Conservation (phyloP, 768 basidiomycete species). For the Tephrocybe sp. region DNA sequence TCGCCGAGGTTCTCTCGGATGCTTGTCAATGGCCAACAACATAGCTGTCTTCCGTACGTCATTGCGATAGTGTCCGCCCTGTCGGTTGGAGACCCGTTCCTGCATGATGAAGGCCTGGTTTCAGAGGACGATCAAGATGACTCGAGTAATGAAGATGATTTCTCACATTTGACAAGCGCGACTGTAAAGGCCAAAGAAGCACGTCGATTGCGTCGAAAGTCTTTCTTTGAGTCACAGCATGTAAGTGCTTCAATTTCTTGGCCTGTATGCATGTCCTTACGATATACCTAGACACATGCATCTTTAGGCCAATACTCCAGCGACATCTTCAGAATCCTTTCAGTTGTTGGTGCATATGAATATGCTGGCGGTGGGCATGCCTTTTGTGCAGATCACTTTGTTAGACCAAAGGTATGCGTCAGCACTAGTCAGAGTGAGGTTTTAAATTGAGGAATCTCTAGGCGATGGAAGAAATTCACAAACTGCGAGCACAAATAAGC, state of each 20-base stretch:
- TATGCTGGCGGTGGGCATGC: conserved; percentile 76
- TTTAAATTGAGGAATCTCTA: conserved; percentile 25
- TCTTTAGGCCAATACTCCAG: conserved; percentile 78
- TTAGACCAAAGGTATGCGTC: conserved; percentile 72
- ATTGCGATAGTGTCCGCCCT: conserved; percentile 88
- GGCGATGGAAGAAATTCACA: conserved; percentile 99
- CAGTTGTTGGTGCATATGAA: conserved; percentile 96
- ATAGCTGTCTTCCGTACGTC: conserved; percentile 79
- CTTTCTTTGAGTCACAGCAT: conserved; percentile 80
- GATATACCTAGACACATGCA: conserved; percentile 57
- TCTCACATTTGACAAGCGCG: conserved; percentile 45
- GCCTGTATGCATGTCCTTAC: neutral
- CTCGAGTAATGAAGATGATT: conserved; percentile 33
- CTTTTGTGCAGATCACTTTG: conserved; percentile 90
- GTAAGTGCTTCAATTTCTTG: conserved; percentile 35
- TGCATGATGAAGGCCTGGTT: conserved; percentile 72
- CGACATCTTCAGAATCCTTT: conserved; percentile 84
- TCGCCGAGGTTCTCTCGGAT: conserved; percentile 95
- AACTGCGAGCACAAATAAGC: conserved; percentile 85
- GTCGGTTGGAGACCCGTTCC: conserved; percentile 94
- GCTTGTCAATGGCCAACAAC: conserved; percentile 90
- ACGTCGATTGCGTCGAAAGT: conserved; percentile 60
- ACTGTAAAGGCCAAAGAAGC: conserved; percentile 51
- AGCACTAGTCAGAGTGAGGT: neutral
- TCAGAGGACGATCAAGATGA: conserved; percentile 36